Base-by-base conservation (phyloP, 169 alveolate genomes). In the Plasmodium adleri region DNA sequence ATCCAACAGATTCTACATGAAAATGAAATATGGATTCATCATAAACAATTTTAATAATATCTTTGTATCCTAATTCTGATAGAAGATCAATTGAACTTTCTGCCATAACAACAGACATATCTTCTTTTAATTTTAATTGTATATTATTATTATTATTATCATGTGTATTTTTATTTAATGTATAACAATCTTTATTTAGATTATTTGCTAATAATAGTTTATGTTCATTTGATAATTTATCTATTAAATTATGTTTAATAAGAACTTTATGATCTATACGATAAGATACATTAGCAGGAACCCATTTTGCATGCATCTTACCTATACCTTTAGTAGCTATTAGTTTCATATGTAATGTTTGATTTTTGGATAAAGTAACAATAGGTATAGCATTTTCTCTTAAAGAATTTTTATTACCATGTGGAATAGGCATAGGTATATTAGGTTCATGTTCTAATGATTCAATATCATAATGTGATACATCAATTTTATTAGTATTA, bases 251-350 rank as follows among this genome's bases (percentile, higher is more conserved):
- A 78, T 88, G 71, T 85, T 90, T 92, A 73, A 94, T 93, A 47
- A 88, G 47, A 88, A 92, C 74, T 71, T 94, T 86, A 50, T 95
- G 93, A 85, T 93, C 95, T 88, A 95, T 93, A 87, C 94, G 88
- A 87, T 93, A 94, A 47, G 98, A 97, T 9, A 97, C 98, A 76
- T 97, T 95, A 1, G 98, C 99, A 3, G 99, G 99, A 54, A 97
- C 95, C 99, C 99, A 98, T 90, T 98, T 98, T 2, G 99, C 99
- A 94, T 98, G 99, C 92, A 96, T 96, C 90, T 98, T 98, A 3
- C 99, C 99, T 22, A 97, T 96, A 15, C 99, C 99, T 94, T 98
- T 97, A 62, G 97, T 95, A 1, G 99, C 99, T 26, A 97, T 97
- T 88, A 97, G 88, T 75, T 97, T 96, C 96, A 97, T 94, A 94